phyloP scores from a whole-genome alignment of 371 early-diverging fungal genomes.

The Mortierella sp. region DNA sequence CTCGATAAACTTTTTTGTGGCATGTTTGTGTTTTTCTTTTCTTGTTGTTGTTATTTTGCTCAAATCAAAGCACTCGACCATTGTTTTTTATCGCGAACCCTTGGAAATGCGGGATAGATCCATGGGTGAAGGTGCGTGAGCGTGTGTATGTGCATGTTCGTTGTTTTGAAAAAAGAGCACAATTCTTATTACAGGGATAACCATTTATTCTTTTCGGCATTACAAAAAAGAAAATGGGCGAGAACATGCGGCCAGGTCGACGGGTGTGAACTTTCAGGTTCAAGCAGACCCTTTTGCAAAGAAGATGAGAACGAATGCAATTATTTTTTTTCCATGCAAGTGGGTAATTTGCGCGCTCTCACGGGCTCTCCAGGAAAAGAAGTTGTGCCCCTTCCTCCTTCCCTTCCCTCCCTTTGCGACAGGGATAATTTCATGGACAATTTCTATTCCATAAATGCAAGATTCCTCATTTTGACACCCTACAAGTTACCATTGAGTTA shows the following conservation, averaged over 20 bases:
- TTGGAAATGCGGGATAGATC: conserved; percentile 9
- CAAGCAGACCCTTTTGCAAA: too few species aligned
- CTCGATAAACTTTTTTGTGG: conserved; percentile 3
- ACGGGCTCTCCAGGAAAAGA: conserved; percentile 5
- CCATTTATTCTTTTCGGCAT: background rate
- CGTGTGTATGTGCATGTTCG: background rate
- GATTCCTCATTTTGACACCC: too few species aligned
- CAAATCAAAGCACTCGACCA: too few species aligned
- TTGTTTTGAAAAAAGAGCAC: background rate
- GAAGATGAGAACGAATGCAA: too few species aligned
- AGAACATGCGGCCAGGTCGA: too few species aligned
- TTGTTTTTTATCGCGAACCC: background rate
- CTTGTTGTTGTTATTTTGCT: too few species aligned
- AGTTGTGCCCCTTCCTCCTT: background rate
- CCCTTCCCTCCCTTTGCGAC: background rate
- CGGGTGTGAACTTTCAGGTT: too few species aligned
- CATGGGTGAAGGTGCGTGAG: background rate
- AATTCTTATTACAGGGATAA: background rate
- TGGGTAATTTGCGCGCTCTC: background rate
- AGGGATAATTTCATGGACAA: too few species aligned
- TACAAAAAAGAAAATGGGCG: background rate
- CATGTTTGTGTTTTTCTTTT: too few species aligned
- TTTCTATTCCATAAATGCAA: too few species aligned
- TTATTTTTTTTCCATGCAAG: background rate
- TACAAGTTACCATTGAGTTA: too few species aligned